A percentile compares a stretch with the other conserved stretches of the same genome.
phyloP scores from a whole-genome alignment of 2,329 filamentous ascomycete species.

The Aspergillus clavatus region DNA sequence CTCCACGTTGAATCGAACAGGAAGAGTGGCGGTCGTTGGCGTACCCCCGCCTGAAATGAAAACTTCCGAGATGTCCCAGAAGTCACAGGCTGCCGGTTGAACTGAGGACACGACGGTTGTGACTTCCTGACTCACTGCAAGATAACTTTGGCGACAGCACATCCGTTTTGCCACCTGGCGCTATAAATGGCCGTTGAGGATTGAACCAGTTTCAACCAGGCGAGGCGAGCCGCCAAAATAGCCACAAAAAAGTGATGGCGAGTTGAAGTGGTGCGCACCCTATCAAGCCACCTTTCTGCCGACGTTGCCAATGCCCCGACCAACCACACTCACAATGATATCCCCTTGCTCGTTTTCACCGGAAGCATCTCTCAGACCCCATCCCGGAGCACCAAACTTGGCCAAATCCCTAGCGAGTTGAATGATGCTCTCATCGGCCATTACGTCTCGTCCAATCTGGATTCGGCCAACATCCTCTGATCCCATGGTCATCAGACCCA shows the following conservation, averaged over 20 bases:
- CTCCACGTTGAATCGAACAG: neutral
- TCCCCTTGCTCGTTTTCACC: slow-evolving; percentile 61
- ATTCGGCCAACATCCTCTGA: slow-evolving; percentile 90
- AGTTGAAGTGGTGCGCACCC: slow-evolving; percentile 1
- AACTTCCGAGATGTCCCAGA: too few species aligned
- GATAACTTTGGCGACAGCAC: too few species aligned
- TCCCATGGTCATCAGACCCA: slow-evolving; percentile 96
- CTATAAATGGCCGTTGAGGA: too few species aligned
- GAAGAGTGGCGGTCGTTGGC: neutral
- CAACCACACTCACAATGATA: slow-evolving; percentile 85
- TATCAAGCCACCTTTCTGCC: slow-evolving; percentile 75
- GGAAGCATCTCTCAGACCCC: slow-evolving; percentile 76
- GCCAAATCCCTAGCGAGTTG: slow-evolving; percentile 77
- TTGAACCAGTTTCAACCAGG: too few species aligned
- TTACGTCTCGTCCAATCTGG: slow-evolving; percentile 71
- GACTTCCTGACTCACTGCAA: too few species aligned
- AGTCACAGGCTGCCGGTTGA: too few species aligned
- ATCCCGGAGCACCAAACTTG: slow-evolving; percentile 83
- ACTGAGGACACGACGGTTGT: too few species aligned
- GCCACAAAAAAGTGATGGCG: slow-evolving; percentile 1
- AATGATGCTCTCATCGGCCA: slow-evolving; percentile 76
- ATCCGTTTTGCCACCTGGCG: too few species aligned
- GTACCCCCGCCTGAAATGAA: neutral
- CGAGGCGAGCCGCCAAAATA: neutral
- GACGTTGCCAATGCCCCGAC: slow-evolving; percentile 88